Percentiles rank a stretch among this genome's conserved stretches.
Conservation (phyloP, 2,329 filamentous ascomycete species). For the Mycosphaerella sp. region DNA sequence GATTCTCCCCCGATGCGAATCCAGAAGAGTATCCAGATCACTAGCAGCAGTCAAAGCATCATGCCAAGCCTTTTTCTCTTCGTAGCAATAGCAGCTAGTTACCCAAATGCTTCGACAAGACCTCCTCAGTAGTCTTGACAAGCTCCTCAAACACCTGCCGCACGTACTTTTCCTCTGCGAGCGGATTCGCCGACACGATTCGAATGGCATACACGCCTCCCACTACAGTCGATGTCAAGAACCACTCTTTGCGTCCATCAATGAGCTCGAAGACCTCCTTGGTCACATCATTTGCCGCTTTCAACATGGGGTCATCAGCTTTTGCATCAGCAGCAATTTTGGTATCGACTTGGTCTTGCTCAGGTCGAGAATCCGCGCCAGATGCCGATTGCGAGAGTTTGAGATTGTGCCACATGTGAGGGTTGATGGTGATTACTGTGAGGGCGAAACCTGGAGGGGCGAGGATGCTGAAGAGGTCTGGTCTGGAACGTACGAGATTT, state of each 20-base stretch:
- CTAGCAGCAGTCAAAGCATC: no score
- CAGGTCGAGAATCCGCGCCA: slow-evolving; percentile 25
- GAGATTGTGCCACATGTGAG: slow-evolving; percentile 30
- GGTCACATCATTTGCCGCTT: slow-evolving; percentile 61
- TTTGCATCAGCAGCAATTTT: slow-evolving; percentile 4
- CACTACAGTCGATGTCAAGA: slow-evolving; percentile 71
- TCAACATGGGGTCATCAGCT: slow-evolving; percentile 39
- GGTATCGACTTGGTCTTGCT: slow-evolving; percentile 26
- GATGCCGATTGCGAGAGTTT: slow-evolving; percentile 30
- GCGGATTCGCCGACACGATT: slow-evolving; percentile 66
- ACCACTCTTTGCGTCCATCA: slow-evolving; percentile 70
- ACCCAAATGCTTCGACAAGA: slow-evolving; percentile 33
- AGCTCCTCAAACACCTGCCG: slow-evolving; percentile 68
- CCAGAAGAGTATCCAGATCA: no score
- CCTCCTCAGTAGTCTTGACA: slow-evolving; percentile 56
- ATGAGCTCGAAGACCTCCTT: slow-evolving; percentile 69
- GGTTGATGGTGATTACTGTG: slow-evolving; percentile 64
- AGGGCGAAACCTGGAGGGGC: slow-evolving; percentile 71
- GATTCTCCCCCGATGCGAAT: no score
- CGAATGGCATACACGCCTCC: slow-evolving; percentile 71
- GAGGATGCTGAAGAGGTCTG: slow-evolving; percentile 70
- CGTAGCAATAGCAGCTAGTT: no score
- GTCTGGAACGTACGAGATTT: slow-evolving; percentile 50
- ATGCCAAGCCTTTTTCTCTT: no score
- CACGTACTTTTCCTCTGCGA: slow-evolving; percentile 67